Conservation (phyloP, 345 rosid genomes). For the Anacardium occidentale region DNA sequence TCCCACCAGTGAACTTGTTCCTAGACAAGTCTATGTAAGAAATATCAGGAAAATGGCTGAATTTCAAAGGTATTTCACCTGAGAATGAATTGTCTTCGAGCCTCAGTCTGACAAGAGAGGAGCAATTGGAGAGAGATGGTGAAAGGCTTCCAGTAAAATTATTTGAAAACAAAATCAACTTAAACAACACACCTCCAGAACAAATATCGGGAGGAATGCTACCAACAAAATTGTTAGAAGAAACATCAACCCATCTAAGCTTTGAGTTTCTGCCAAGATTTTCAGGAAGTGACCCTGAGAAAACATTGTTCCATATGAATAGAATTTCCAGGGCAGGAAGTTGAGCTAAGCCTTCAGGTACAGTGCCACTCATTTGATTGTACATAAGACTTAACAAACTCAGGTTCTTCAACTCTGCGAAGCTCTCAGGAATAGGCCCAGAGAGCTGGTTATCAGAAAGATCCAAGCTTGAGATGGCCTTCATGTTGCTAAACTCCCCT, state of each 20-base stretch:
- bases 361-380: constrained; percentile 80
- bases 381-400: constrained; percentile 75
- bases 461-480: constrained; percentile 66
- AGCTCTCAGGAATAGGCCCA: constrained; percentile 78
- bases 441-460: constrained; percentile 77
- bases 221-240: constrained; percentile 74
- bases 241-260: constrained; percentile 86
- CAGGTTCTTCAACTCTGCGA: constrained; percentile 67
- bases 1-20: constrained; percentile 70
- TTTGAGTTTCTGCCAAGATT: constrained; percentile 72
- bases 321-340: constrained; percentile 82
- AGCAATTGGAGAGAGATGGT: constrained; percentile 72
- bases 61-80: constrained; percentile 67
- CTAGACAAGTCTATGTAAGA: constrained; percentile 73
- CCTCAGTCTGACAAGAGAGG: constrained; percentile 78
- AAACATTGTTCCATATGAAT: constrained; percentile 82
- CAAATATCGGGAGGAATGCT: constrained; percentile 74
- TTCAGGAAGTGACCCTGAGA: constrained; percentile 74
- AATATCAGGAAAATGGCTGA: constrained; percentile 58
- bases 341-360: constrained; percentile 68
- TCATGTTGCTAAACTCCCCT: constrained; percentile 58
- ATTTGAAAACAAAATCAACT: constrained; percentile 81
- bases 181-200: constrained; percentile 61
- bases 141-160: constrained; percentile 60
- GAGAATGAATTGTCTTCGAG: constrained; percentile 84